phyloP scores from a whole-genome alignment of 2,329 filamentous ascomycete species.

The Orbilia oligospora region DNA sequence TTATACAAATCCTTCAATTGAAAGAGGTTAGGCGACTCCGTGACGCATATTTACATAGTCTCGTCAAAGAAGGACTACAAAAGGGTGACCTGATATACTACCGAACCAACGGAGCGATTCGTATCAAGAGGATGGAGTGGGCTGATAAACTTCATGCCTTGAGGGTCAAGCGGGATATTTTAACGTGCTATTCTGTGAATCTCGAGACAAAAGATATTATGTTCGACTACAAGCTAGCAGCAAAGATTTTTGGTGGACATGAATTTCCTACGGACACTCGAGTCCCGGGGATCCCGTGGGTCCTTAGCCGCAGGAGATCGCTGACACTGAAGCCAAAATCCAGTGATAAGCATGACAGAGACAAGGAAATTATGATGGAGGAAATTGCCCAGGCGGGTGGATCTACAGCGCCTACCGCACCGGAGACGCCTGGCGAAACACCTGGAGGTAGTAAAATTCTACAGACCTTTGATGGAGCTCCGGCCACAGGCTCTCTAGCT shows the following conservation, averaged over 20 bases:
- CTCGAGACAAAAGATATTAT: background rate
- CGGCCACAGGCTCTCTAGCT: background rate
- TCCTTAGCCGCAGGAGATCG: background rate
- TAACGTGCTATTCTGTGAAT: conserved; percentile 17
- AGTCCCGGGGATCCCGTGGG: background rate
- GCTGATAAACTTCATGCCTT: background rate
- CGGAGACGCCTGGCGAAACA: background rate
- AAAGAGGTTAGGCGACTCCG: background rate
- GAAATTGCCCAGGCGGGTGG: background rate
- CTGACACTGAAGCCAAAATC: background rate
- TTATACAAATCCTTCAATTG: background rate
- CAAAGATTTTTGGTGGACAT: background rate
- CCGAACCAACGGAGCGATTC: conserved; percentile 15
- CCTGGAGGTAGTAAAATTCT: background rate
- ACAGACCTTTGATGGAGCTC: background rate
- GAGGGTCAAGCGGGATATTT: background rate
- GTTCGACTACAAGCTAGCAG: conserved; percentile 18
- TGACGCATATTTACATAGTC: conserved; percentile 29
- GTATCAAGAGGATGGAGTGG: conserved; percentile 7
- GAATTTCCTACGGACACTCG: background rate
- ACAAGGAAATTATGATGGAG: background rate
- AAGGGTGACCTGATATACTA: conserved; percentile 16
- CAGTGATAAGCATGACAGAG: background rate
- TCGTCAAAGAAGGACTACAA: conserved; percentile 30
- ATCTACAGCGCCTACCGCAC: background rate